phyloP scores from a whole-genome alignment of 768 basidiomycete species.

The Lactifluus volemus region DNA sequence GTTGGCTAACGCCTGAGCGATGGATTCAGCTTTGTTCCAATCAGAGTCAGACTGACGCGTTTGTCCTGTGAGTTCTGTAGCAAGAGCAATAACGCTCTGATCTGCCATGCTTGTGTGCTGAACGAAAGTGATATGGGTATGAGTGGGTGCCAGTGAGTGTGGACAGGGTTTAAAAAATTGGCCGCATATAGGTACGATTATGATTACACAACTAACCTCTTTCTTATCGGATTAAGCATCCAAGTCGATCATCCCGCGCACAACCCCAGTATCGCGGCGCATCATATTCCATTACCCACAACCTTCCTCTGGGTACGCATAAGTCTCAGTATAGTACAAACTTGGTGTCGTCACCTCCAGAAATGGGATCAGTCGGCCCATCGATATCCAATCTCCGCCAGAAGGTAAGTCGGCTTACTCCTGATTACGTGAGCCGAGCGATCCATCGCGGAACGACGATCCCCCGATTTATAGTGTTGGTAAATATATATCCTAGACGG shows the following conservation, averaged over 20 bases:
- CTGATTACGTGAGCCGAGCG: slow-evolving; percentile 18
- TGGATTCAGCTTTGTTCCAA: slow-evolving; percentile 13
- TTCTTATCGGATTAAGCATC: background rate
- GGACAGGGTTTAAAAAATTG: no score
- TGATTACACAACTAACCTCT: no score
- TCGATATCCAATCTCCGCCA: no score
- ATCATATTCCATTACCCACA: slow-evolving; percentile 18
- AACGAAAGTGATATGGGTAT: no score
- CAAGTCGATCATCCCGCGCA: background rate
- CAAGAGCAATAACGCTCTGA: slow-evolving; percentile 6
- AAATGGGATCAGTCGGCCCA: no score
- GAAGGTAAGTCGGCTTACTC: slow-evolving; percentile 29
- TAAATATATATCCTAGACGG: no score
- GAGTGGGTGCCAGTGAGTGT: no score
- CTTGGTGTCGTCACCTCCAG: slow-evolving; percentile 36
- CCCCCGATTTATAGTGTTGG: no score
- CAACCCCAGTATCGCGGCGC: background rate
- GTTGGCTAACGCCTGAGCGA: slow-evolving; percentile 16
- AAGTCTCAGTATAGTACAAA: slow-evolving; percentile 32
- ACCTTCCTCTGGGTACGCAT: no score
- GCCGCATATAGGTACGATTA: no score
- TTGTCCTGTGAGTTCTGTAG: slow-evolving; percentile 9
- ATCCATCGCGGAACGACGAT: no score
- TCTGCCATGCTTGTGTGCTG: slow-evolving; percentile 11
- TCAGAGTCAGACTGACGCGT: slow-evolving; percentile 13